Base-by-base conservation (phyloP, 179 eudicot species). In the Spergularia azorica region DNA sequence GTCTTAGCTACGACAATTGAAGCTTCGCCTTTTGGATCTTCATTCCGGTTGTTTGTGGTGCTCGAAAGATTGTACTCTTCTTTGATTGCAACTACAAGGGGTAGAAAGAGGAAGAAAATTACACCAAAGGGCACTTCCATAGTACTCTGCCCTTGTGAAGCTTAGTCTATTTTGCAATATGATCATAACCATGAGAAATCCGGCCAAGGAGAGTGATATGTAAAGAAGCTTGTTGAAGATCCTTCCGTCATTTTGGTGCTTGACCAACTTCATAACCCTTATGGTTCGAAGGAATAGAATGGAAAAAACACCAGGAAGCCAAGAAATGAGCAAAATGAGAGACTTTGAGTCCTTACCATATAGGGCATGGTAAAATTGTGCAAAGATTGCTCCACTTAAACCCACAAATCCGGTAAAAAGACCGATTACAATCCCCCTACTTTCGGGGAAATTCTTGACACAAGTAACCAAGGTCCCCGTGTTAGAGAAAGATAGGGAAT, bases 401-500 rank as follows among this genome's bases (percentile, higher is more conserved):
- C 77, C 81, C 13, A 72, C 81, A 2, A 71, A 64, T 6, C 81
- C 81, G 16, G 43, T 79, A 12, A 73, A 52, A 16, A 79, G 77
- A 8, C 82, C 82, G 7, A 79, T 14, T 66, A 79, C 63, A 61
- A 73, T 67, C 4, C 82, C 82, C 5, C 82, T 32, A 12, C 82
- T 75, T 60, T 64, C 41, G 1, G 80, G 80, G 14, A 70, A 77
- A 66, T 77, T 77, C 39, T 77, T 77, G 39, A 77, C 80, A 15
- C 81, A 78, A 46, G 81, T 72, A 14, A 78, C 81, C 11, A 78
- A 67, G 41, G 81, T 39, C 9, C 72, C 77, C n/a, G 77, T 79
- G 68, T 73, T 73, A 50, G 76, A 61, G 63, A 79, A 79, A 7
- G 75, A 39, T 10, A 54, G 77, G 2, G 81, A 81, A 71, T 81